These are phyloP conservation scores for Adiantum capillusveneris DNA, from an alignment of 75 land plant genomes.

Conservation along the genomic window DNA sequence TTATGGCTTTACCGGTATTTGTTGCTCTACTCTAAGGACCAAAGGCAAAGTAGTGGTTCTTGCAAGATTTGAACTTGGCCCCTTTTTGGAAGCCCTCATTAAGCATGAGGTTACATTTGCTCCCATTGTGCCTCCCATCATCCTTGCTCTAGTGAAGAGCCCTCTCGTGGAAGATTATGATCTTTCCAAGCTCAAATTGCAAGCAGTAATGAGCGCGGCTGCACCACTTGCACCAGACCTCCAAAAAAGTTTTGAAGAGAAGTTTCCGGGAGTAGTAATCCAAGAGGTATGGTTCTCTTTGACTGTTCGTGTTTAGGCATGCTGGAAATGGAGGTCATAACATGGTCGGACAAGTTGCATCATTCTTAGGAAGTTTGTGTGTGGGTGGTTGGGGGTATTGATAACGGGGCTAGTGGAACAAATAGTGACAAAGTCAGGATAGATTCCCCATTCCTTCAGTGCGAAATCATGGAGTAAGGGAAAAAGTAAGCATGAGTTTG, in stretches of 20 bases:
- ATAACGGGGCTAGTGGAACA: too few species aligned
- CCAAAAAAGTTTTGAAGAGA: slow-evolving; percentile 56
- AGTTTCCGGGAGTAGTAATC: slow-evolving; percentile 78
- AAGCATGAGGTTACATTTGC: slow-evolving; percentile 76
- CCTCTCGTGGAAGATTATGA: slow-evolving; percentile 70
- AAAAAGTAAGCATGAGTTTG: too few species aligned
- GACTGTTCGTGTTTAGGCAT: too few species aligned
- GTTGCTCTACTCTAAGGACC: slow-evolving; percentile 74
- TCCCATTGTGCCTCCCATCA: slow-evolving; percentile 92
- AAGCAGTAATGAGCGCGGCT: slow-evolving; percentile 79
- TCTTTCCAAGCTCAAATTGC: slow-evolving; percentile 50
- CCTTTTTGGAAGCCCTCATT: slow-evolving; percentile 55
- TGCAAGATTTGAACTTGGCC: slow-evolving; percentile 56
- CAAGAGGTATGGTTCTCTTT: slow-evolving; percentile 49
- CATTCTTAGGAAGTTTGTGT: too few species aligned
- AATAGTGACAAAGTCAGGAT: too few species aligned
- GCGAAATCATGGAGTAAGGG: too few species aligned
- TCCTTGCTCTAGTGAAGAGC: slow-evolving; percentile 67
- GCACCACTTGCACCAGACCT: slow-evolving; percentile 92
- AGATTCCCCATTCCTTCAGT: too few species aligned
- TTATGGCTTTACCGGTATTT: slow-evolving; percentile 82
- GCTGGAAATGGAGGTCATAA: too few species aligned
- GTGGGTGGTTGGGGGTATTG: too few species aligned
- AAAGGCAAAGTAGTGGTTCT: slow-evolving; percentile 82
- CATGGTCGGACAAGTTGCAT: too few species aligned